Base-by-base conservation (phyloP, 2,329 filamentous ascomycete genomes). In the Alternaria sp. region DNA sequence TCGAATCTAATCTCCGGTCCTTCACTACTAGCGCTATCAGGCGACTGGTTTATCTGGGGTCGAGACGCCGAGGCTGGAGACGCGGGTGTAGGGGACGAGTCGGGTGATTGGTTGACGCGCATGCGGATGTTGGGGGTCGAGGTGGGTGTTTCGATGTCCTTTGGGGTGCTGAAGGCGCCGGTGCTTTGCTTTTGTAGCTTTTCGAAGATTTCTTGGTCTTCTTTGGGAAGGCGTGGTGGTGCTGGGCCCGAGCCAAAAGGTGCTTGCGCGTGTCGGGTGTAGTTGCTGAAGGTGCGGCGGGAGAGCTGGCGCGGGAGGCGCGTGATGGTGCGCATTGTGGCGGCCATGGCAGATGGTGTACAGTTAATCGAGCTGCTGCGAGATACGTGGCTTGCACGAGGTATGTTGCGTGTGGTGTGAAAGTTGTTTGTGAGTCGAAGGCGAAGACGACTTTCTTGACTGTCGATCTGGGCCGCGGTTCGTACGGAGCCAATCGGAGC, bases 161-260 rank as follows among this genome's bases (percentile, higher is more conserved):
- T 64, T 28, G 83, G 91, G 73, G 87, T 96, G 83, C 83, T 96
- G 82, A 88, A 97, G 66, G 82, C 96, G 67, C 86, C 93, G 68
- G 88, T 96, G 70, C 84, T 97, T 77, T 86, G 85, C 71, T 88
- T 88, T 77, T 97, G 93, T 5, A 98, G 90, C 45, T 89, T 87
- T 81, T 97, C 94, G 79, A 96, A 97, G 69, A 96, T 88, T 78
- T 93, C 92, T 83, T 97, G 94, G 72, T 97, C 90, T 80, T 92
- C 89, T 73, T 93, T 89, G 7, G 95, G 93, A 11, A 98, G 92
- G 52, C 93, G 91, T 0, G 93, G 94, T 15, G 96, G 96, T 8
- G 92, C 82, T 23, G 95, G 92, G 12, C 84, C 84, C 17, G 83
- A 54, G 44, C 62, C 61, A 66, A 80, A 80, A 2, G 72, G 62